Evolutionary conservation across 2,329 filamentous ascomycete genomes (phyloP), one percentile per base, ranked within the genome.

Genomic region (Penicillium sp.): DNA sequence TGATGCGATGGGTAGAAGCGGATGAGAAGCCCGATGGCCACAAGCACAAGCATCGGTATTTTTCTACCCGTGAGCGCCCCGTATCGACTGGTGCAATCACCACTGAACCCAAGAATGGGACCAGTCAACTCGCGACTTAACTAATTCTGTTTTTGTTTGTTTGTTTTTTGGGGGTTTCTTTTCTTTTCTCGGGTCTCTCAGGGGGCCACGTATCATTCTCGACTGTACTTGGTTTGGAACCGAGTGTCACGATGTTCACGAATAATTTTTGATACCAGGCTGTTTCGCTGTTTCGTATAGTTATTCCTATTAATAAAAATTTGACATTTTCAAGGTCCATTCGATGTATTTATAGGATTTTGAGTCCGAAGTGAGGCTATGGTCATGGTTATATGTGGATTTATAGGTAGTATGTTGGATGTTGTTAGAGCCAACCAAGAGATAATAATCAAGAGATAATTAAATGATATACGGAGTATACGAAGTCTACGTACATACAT

Each of bases 1-100:
- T 75, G 23, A 71, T 71, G 64, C 65, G 65, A 29, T 76, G 73
- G 73, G 68, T 70, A 27, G 71, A 74, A 57, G 64, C 62, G 10
- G 69, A 72, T 43, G 66, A 65, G 9, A 64, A 71, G 42, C 45
- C 61, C n/a, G 58, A 64, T 53, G 59, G 50, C 7, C 35, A 59
- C 19, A 65, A 67, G 50, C 57, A 67, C 19, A 65, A 65, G 46
- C 58, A 65, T 35, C 55, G 52, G 17, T 56, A 61, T 50, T 41
- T 55, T n/a, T 49, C 54, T 15, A 58, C 54, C 9, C 62, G 61
- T 13, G 65, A 67, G 42, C 62, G 64, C 17, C 51, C 64, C 8
- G 51, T 54, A 4, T 67, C 65, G 19, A 48, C 55, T 29, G 47
- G 62, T 12, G 56, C 58, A 17, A 42, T 55, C 45, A 42, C 15